Percentiles rank a stretch among this genome's conserved stretches.
These are phyloP conservation scores for Fusarium zealandicum DNA, from an alignment of 2,329 filamentous ascomycete genomes.

Conservation along the genomic window DNA sequence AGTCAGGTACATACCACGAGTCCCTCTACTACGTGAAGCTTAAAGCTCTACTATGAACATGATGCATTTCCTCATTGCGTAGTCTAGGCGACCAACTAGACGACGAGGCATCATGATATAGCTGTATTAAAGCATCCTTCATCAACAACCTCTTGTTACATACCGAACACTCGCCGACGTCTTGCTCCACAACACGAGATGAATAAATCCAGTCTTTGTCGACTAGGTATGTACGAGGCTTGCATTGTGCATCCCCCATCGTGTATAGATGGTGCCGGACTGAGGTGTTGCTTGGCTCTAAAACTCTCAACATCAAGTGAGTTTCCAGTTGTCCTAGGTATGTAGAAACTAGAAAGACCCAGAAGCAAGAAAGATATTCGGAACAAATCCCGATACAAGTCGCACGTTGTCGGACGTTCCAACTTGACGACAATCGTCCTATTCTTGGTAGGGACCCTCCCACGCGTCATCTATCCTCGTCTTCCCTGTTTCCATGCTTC, in stretches of 20 bases:
- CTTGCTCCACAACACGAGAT: constrained; percentile 21
- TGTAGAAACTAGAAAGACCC: no score
- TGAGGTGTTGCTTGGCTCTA: constrained; percentile 3
- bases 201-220: constrained; percentile 8
- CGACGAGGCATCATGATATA: not conserved
- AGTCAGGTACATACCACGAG: constrained; percentile 1
- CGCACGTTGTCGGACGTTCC: not conserved
- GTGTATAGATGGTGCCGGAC: constrained; percentile 13
- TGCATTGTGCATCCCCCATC: constrained; percentile 20
- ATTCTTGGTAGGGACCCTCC: constrained; percentile 24
- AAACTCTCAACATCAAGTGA: not conserved
- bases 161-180: constrained; percentile 22
- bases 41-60: not conserved
- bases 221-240: constrained; percentile 13
- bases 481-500: constrained; percentile 18
- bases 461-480: constrained; percentile 27
- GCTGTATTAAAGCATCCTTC: not conserved
- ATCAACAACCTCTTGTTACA: constrained; percentile 9
- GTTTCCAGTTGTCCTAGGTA: not conserved
- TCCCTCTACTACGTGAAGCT: not conserved
- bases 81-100: not conserved
- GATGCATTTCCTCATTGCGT: not conserved
- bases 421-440: constrained; percentile 14
- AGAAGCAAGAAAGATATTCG: not conserved
- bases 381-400: not conserved